Conservation (phyloP, 345 rosid species). For the Schrenkiella parvula region DNA sequence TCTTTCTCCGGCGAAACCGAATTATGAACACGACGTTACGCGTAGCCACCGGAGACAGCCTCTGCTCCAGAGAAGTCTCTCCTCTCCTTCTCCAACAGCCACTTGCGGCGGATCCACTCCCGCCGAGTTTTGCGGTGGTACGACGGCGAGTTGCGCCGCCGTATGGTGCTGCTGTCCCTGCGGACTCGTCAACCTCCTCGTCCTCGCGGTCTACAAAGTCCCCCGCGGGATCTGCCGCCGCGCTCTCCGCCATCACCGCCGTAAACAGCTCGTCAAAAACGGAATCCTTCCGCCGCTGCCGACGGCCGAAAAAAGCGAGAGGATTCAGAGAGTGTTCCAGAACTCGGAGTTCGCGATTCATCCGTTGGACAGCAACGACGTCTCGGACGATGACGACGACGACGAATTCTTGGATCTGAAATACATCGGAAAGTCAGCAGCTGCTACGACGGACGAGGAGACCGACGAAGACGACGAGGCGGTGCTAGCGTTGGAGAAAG, state of each 20-base stretch:
- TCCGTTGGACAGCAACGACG: slow-evolving; percentile 28
- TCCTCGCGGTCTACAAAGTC: slow-evolving; percentile 53
- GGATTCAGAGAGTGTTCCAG: slow-evolving; percentile 31
- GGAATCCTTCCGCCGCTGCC: slow-evolving; percentile 34
- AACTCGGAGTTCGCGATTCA: slow-evolving; percentile 35
- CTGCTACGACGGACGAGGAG: slow-evolving; percentile 28
- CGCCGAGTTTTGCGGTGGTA: slow-evolving; percentile 45
- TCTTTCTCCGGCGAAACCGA: not conserved
- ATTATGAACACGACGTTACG: slow-evolving; percentile 19
- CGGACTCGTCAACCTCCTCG: slow-evolving; percentile 47
- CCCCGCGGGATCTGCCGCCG: slow-evolving; percentile 55
- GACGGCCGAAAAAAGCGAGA: not conserved
- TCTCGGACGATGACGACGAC: slow-evolving; percentile 16
- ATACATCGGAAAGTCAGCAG: slow-evolving; percentile 15
- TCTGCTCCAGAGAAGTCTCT: slow-evolving; percentile 22
- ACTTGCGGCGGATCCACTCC: slow-evolving; percentile 30
- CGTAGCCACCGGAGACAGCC: slow-evolving; percentile 34
- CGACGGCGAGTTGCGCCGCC: slow-evolving; percentile 74
- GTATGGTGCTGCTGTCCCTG: slow-evolving; percentile 73
- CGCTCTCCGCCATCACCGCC: slow-evolving; percentile 38
- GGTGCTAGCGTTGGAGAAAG: slow-evolving; percentile 46
- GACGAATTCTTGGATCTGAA: slow-evolving; percentile 15
- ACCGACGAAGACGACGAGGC: slow-evolving; percentile 36
- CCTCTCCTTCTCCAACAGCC: slow-evolving; percentile 3
- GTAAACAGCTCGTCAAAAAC: slow-evolving; percentile 31